Percentiles rank a stretch among this genome's conserved stretches.
Evolutionary conservation across 805 yeast genomes (phyloP).

Genomic region (Schizosaccharomyces osmophilus): DNA sequence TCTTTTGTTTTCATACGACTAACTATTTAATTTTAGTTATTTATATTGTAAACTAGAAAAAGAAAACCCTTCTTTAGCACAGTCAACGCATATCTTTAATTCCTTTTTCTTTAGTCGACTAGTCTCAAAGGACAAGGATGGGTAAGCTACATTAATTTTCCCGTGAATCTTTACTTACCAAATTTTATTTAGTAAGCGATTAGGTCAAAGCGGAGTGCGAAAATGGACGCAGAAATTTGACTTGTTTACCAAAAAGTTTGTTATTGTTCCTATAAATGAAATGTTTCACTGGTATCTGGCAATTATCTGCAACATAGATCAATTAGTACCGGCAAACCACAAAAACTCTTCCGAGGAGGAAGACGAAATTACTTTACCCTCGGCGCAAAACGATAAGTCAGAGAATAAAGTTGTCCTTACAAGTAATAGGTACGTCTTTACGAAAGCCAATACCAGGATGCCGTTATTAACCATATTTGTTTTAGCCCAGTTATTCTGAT

Average conservation of each 20-base stretch:
- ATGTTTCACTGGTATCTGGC: conserved; percentile 71
- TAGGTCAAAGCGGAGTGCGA: conserved; percentile 36
- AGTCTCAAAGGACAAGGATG: conserved; percentile 7
- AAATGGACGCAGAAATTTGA: conserved; percentile 61
- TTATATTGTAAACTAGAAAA: background rate
- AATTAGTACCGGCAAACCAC: background rate
- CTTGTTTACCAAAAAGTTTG: conserved; percentile 28
- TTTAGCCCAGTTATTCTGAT: conserved; percentile 23
- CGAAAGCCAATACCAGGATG: no score
- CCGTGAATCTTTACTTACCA: background rate
- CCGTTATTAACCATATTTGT: background rate
- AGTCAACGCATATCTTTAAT: conserved; percentile 36
- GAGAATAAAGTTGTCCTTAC: background rate
- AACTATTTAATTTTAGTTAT: background rate
- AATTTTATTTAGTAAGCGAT: conserved; percentile 5
- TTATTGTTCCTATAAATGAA: conserved; percentile 64
- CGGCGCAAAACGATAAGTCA: background rate
- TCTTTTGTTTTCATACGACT: background rate
- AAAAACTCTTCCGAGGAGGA: background rate
- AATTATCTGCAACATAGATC: conserved; percentile 29
- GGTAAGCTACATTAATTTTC: background rate
- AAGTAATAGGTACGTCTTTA: background rate
- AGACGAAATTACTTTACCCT: background rate
- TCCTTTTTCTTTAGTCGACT: conserved; percentile 63
- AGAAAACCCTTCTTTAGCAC: conserved; percentile 7